Conservation (phyloP, 83 land plant genomes). For the Larix sibirica region DNA sequence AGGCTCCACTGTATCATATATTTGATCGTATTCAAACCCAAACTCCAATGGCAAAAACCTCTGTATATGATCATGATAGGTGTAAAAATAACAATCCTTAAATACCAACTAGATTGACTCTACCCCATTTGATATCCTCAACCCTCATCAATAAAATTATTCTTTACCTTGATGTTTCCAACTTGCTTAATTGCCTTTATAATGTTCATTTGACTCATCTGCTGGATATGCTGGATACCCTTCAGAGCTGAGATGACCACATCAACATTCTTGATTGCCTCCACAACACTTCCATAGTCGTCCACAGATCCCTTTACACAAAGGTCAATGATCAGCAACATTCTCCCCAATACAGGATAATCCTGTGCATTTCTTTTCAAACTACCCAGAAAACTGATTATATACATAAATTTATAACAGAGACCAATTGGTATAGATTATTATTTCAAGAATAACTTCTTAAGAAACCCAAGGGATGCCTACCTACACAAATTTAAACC, state of each 20-base stretch:
- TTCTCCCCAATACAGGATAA: too few relatives aligned
- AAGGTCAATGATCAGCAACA: not conserved
- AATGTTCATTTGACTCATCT: too few relatives aligned
- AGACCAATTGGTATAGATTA: too few relatives aligned
- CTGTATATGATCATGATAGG: too few relatives aligned
- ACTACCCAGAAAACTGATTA: not conserved
- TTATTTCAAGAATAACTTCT: too few relatives aligned
- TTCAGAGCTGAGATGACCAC: constrained; percentile 26
- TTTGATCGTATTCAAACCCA: too few relatives aligned
- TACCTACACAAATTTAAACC: too few relatives aligned
- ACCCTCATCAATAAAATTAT: not conserved
- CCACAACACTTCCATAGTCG: constrained; percentile 42
- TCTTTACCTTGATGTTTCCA: constrained; percentile 49
- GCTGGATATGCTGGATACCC: constrained; percentile 35
- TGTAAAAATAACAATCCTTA: too few relatives aligned
- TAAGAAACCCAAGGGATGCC: too few relatives aligned
- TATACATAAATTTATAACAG: too few relatives aligned
- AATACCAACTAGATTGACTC: not conserved
- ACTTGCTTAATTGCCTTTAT: constrained; percentile 11
- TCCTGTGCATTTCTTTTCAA: too few relatives aligned
- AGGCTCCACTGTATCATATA: not conserved
- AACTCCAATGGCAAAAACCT: too few relatives aligned
- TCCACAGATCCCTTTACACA: constrained; percentile 54
- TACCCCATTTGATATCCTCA: not conserved
- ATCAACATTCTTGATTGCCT: constrained; percentile 62